A percentile compares a stretch with the other conserved stretches of the same genome.
Evolutionary conservation across 192 early-diverging fungal genomes (phyloP).

Genomic region (Oehlia diaphana): DNA sequence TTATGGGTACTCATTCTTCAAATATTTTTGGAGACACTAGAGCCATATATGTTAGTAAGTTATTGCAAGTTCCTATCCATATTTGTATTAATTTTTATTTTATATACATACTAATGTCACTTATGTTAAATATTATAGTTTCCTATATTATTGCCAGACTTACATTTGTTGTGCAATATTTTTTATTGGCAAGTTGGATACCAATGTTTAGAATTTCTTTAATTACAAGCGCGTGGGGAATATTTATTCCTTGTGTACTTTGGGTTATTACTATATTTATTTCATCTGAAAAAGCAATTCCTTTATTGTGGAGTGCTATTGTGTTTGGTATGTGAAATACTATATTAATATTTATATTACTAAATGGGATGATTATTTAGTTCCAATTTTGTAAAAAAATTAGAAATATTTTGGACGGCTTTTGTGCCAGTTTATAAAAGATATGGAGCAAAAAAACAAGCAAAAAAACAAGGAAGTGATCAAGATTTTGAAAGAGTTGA

Average conservation of each 20-base stretch:
- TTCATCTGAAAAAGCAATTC: not conserved
- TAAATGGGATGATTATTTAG: not conserved
- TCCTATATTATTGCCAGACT: constrained; percentile 11
- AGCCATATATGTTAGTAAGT: not conserved
- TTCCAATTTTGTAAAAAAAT: not conserved
- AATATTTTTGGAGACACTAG: not conserved
- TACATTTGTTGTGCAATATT: not conserved
- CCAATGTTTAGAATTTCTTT: constrained; percentile 24
- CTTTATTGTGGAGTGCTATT: constrained; percentile 11
- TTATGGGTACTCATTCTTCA: not conserved
- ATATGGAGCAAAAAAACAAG: not conserved
- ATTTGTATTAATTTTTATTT: not conserved
- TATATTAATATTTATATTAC: too few relatives aligned
- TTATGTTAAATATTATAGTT: not conserved
- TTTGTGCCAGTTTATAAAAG: not conserved
- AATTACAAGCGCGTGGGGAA: constrained; percentile 15
- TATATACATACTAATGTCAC: not conserved
- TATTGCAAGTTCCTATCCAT: not conserved
- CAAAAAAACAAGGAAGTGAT: not conserved
- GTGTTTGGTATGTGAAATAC: constrained; percentile 10
- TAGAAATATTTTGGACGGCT: not conserved
- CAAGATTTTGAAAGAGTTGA: not conserved
- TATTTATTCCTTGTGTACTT: constrained; percentile 17
- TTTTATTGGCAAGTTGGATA: not conserved
- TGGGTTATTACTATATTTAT: constrained; percentile 12